Base-by-base conservation (phyloP, 208 protist species). In the Trypanosoma avium region DNA sequence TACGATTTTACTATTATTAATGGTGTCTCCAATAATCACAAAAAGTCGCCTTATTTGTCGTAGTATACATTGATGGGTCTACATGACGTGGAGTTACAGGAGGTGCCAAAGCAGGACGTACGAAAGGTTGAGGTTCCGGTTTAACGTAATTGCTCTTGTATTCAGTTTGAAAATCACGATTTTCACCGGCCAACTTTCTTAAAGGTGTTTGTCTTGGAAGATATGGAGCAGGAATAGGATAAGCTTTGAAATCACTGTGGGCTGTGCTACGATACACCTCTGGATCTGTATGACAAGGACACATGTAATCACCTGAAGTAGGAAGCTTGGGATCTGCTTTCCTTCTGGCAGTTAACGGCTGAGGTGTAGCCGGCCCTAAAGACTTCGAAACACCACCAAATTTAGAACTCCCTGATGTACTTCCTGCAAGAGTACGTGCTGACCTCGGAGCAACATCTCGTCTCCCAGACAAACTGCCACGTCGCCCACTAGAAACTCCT, bases 51-150 rank as follows among this genome's bases (percentile, higher is more conserved):
- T 57, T 49, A 32, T 49, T 79, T 19, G 75, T 75, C 22, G 71
- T 88, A 30, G 78, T 67, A 67, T 87, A 92, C 73, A 85, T 83
- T 42, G 75, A 81, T 5, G 85, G 70, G 48, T 86, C 79, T 12
- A 79, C 67, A 67, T 84, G 83, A 9, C 73, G 72, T 49, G 75
- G 62, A 8, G 45, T 48, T 0, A 53, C 61, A 22, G 67, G 33
- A 48, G 53, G 15, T 10, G 49, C 53, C 17, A 43, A 42, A 6
- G 36, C 43, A 40, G 71, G 8, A 43, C 38, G 54, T 7, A 48
- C 17, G 15, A 54, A 27, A 57, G 13, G 21, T 19, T 64, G 56
- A 4, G 47, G 42, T 24, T 79, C 62, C 13, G 32, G 46, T 5
- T n/a, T 15, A 3, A 55, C 50, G 61, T 79, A 92, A 45, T 75